A percentile compares a stretch with the other conserved stretches of the same genome.
These are phyloP conservation scores for Cubamyces lactineus DNA, from an alignment of 768 basidiomycete species.

Conservation along the genomic window DNA sequence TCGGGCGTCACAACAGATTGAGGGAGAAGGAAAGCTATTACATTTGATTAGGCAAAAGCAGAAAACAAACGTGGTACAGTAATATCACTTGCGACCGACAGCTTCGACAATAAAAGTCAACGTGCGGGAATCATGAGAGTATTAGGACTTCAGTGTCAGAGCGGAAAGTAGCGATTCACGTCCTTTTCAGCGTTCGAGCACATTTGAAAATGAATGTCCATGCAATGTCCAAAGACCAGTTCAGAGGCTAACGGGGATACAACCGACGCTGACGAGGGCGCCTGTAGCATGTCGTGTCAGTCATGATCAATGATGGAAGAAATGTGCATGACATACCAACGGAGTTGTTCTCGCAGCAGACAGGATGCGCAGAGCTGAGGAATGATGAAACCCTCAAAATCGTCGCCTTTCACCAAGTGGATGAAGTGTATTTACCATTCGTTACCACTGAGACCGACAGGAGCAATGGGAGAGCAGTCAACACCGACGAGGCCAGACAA, in stretches of 20 bases:
- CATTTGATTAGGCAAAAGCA: too few species aligned
- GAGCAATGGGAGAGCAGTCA: conserved; percentile 13
- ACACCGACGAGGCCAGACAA: conserved; percentile 9
- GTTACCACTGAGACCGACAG: background rate
- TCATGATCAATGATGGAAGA: background rate
- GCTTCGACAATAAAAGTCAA: too few species aligned
- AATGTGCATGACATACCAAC: background rate
- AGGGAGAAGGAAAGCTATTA: too few species aligned
- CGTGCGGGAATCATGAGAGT: too few species aligned
- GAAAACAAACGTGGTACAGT: too few species aligned
- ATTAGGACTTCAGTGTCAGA: too few species aligned
- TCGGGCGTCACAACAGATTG: background rate
- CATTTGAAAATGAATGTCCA: too few species aligned
- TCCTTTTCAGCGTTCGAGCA: too few species aligned
- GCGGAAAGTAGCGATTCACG: too few species aligned
- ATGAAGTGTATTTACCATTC: conserved; percentile 6
- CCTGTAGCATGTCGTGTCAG: background rate
- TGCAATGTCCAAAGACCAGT: background rate
- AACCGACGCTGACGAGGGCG: conserved; percentile 14
- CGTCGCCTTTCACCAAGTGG: background rate
- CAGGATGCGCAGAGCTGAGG: conserved; percentile 8
- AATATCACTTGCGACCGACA: too few species aligned
- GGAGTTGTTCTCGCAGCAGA: conserved; percentile 21
- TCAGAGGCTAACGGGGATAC: conserved; percentile 10
- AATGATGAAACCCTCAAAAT: too few species aligned